Conservation (phyloP, 306 rosid species). For the Senna tora region DNA sequence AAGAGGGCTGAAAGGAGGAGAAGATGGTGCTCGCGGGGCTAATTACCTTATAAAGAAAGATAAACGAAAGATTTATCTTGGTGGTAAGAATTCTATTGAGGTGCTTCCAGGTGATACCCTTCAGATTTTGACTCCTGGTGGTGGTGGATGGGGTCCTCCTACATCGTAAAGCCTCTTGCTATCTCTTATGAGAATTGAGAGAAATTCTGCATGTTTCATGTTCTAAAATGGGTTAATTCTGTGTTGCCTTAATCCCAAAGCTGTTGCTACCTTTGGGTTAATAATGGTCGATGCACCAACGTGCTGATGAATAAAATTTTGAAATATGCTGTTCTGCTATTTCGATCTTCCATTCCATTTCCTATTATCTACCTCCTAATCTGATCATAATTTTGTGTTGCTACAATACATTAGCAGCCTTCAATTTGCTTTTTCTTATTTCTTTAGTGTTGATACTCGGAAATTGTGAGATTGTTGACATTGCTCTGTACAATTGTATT, state of each 20-base stretch:
- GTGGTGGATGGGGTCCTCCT: conserved; percentile 92
- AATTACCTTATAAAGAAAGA: conserved; percentile 76
- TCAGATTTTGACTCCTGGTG: conserved; percentile 92
- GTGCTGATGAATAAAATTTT: not conserved
- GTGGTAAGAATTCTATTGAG: conserved; percentile 80
- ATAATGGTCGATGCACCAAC: not conserved
- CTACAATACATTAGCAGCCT: not conserved
- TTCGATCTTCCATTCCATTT: not conserved
- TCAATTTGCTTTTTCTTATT: not conserved
- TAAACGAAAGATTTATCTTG: conserved; percentile 67
- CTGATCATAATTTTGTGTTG: not conserved
- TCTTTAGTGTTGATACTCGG: not conserved
- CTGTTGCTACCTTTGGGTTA: not conserved
- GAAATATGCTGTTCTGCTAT: not conserved
- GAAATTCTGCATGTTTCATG: not conserved
- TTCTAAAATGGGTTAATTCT: not conserved
- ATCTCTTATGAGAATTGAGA: not conserved
- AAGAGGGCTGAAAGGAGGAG: conserved; percentile 86
- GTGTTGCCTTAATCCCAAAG: not conserved
- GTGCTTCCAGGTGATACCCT: conserved; percentile 71
- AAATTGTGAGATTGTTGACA: too few relatives aligned
- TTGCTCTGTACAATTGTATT: not conserved
- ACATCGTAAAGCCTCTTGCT: not conserved
- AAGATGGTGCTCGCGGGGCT: conserved; percentile 77
- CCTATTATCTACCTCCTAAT: not conserved